Base-by-base conservation (phyloP, 768 basidiomycete genomes). In the Termitomyces sp. region DNA sequence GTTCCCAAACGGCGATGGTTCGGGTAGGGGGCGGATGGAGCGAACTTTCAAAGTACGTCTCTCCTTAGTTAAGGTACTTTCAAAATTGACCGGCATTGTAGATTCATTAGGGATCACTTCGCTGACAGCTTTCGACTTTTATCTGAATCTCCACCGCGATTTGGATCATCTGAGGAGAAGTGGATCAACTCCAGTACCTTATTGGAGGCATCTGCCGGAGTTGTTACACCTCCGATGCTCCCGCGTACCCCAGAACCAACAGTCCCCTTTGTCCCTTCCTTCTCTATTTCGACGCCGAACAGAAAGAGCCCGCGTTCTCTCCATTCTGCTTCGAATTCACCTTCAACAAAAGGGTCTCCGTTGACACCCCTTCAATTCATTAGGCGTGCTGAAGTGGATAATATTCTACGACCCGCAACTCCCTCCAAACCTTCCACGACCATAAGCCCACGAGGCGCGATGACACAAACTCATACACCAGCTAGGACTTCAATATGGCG, bases 1-100 rank as follows among this genome's bases (percentile, higher is more conserved):
- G 93, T 12, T 93, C 90, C 1, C 90, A 93, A 65, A 94, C 91
- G 0, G 94, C 96, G 61, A 97, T 97, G 95, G 95, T 98, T 44
- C 84, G 95, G 58, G 93, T 97, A 14, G 95, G 95, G 27, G 95
- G 95, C 36, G 95, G 95, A 18, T 98, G 95, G 95, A 77, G 84
- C 55, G 94, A 96, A 70, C 73, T 98, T 53, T 93, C 92, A 20
- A 93, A 87, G 94, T 95, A 69, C 46, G 87, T 78, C 26, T 55
- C 36, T 10, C 37, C 27, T 27, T 14, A 27, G 20, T 44, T 13
- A 16, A 30, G 5, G 39, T 40, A 14, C 7, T 26, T 13, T 26
- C 22, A 49, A 7, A 22, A 49, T 48, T 34, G 48, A 65, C 53
- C 34, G 43, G 61, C 14, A 59, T 54, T 55, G 5, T 61, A 95